Evolutionary conservation across 1,284 basidiomycete genomes (phyloP).

Genomic region (Pulchroboletus neoregius): DNA sequence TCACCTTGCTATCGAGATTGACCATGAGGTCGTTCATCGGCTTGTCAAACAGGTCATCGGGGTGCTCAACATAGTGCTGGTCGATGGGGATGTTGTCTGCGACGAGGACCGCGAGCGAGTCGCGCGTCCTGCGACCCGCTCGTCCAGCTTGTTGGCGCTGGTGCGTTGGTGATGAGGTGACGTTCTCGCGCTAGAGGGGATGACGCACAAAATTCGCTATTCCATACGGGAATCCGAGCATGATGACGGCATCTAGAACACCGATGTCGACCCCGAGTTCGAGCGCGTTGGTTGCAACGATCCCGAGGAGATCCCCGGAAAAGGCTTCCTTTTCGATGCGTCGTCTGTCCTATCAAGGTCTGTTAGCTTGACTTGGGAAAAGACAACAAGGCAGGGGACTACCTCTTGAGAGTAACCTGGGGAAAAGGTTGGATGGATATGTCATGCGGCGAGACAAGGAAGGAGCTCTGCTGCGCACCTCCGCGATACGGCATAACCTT

Average conservation of each 20-base stretch:
- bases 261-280: slow-evolving; percentile 93
- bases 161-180: background rate
- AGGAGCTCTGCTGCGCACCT: slow-evolving; percentile 40
- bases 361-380: slow-evolving; percentile 5
- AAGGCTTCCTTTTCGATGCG: slow-evolving; percentile 86
- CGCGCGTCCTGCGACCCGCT: slow-evolving; percentile 79
- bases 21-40: slow-evolving; percentile 63
- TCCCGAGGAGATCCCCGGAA: slow-evolving; percentile 75
- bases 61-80: slow-evolving; percentile 72
- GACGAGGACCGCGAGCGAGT: slow-evolving; percentile 79
- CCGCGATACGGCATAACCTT: slow-evolving; percentile 84
- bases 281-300: slow-evolving; percentile 88
- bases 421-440: background rate
- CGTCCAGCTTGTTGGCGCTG: slow-evolving; percentile 87
- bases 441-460: background rate
- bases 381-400: slow-evolving; percentile 14
- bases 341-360: slow-evolving; percentile 62
- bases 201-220: slow-evolving; percentile 69
- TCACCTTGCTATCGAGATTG: slow-evolving; percentile 71
- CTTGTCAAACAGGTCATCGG: slow-evolving; percentile 66
- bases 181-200: background rate
- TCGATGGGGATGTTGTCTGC: slow-evolving; percentile 74
- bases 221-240: slow-evolving; percentile 82
- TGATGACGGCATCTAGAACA: slow-evolving; percentile 82
- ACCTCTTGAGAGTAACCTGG: slow-evolving; percentile 58